Evolutionary conservation across 306 rosid species (phyloP).

Genomic region (Trifolium pratense): DNA sequence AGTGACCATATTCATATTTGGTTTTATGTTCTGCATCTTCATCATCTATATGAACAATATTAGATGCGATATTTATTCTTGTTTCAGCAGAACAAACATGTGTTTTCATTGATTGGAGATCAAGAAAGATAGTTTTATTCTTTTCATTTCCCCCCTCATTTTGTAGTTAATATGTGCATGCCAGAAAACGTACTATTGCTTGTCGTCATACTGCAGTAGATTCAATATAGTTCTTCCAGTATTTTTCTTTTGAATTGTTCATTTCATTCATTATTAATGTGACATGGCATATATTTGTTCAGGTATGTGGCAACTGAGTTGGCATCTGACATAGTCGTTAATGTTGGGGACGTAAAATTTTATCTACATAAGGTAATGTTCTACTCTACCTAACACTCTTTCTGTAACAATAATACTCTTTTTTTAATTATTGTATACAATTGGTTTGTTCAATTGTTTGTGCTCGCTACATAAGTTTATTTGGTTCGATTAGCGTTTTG

Average conservation of each 20-base stretch:
- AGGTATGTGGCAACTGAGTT: slow-evolving; percentile 82
- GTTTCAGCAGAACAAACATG: slow-evolving; percentile 4
- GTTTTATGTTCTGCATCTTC: slow-evolving; percentile 16
- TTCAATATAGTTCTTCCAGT: neutral
- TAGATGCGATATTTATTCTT: neutral
- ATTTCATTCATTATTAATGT: slow-evolving; percentile 36
- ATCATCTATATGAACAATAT: slow-evolving; percentile 11
- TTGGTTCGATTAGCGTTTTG: neutral
- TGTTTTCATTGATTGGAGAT: slow-evolving; percentile 14
- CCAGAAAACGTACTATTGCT: slow-evolving; percentile 6
- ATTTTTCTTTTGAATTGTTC: slow-evolving; percentile 8
- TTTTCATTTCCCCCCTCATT: neutral
- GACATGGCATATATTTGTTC: slow-evolving; percentile 38
- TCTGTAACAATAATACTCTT: neutral
- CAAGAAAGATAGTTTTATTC: neutral
- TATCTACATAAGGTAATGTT: slow-evolving; percentile 88
- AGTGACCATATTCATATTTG: neutral
- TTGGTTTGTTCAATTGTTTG: neutral
- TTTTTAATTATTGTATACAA: neutral
- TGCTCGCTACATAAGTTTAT: slow-evolving; percentile 7
- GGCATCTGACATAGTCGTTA: slow-evolving; percentile 71
- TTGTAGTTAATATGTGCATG: slow-evolving; percentile 20
- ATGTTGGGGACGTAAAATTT: slow-evolving; percentile 76
- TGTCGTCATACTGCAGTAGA: neutral
- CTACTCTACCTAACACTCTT: slow-evolving; percentile 32